Base-by-base conservation (phyloP, 352 stramenopile species). In the Globisporangium alternatum region DNA sequence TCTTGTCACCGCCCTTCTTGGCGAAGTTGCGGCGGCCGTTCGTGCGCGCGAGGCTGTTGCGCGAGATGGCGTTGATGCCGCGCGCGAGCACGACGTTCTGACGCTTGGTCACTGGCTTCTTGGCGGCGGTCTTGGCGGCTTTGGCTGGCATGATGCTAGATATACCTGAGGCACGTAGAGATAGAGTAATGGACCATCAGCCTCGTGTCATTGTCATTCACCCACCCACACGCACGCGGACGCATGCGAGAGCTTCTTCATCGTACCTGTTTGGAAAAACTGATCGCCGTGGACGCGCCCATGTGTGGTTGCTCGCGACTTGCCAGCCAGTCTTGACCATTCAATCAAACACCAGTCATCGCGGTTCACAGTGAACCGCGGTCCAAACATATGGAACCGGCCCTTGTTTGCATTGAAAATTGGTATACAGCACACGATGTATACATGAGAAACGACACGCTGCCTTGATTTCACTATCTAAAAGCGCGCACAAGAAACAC, bases 61-160 rank as follows among this genome's bases (percentile, higher is more conserved):
- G 45, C 55, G 82, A 77, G 71, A 92, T 90, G 69, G 83, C 83
- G 73, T 91, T 91, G 67, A 92, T 88, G 69, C 83, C 82, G 63
- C 82, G 81, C 51, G 83, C 83, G 61, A 92, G 78, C 62, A 80
- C 82, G 47, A 90, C 58, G 75, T 92, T 92, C 65, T 85, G 78
- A 63, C 72, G 72, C 68, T 79, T 81, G 58, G 64, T 57, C 30
- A 48, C 63, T 35, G 56, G 37, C 52, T 71, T 69, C 48, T 58
- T 66, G 17, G 43, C 43, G 43, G 45, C 44, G 65, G 77, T 81
- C 67, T 86, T 88, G 48, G 75, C 64, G 67, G 77, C 47, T 74
- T 81, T 86, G 64, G 65, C 62, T 47, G 66, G 48, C 66, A 82
- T 77, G 74, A 65, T 70, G 64, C 52, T 61, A 64, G 70, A 81